Evolutionary conservation across 805 yeast species (phyloP).

Genomic region (Kuraishia ogatae): DNA sequence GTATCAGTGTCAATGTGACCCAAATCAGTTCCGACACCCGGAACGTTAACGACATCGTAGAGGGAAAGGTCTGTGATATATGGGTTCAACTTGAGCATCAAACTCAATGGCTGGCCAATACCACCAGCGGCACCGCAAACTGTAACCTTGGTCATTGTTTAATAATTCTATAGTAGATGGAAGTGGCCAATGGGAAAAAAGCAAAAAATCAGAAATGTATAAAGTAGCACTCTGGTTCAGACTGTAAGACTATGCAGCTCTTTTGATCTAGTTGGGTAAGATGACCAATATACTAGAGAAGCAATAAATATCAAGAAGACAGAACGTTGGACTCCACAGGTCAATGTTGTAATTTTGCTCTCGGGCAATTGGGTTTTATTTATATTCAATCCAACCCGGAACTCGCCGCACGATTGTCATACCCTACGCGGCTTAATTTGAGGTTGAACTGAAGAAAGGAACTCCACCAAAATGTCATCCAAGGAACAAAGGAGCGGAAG

Average conservation of each 20-base stretch:
- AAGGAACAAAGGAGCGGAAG: not conserved
- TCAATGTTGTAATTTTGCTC: not conserved
- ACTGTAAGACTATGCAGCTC: not conserved
- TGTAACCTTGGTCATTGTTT: slow-evolving; percentile 44
- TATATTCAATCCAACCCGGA: not conserved
- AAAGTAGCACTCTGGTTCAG: not conserved
- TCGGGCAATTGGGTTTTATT: not conserved
- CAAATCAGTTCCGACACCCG: slow-evolving; percentile 50
- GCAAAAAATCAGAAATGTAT: not conserved
- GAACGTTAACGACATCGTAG: slow-evolving; percentile 46
- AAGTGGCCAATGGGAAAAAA: not conserved
- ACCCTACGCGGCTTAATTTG: not conserved
- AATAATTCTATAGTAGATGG: not conserved
- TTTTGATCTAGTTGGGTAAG: not conserved
- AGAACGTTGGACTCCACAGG: not conserved
- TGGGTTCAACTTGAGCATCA: slow-evolving; percentile 38
- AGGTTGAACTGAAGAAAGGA: not conserved
- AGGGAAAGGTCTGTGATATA: slow-evolving; percentile 35
- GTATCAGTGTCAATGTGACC: slow-evolving; percentile 45
- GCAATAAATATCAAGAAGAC: not conserved
- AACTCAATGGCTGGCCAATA: slow-evolving; percentile 49
- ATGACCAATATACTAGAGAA: not conserved
- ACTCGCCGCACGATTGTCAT: not conserved
- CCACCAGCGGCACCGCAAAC: slow-evolving; percentile 89
- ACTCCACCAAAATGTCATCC: not conserved